Evolutionary conservation across 2,329 filamentous ascomycete genomes (phyloP), one percentile per base, ranked within the genome.

Genomic region (Phaeosphaeriaceae sp.): DNA sequence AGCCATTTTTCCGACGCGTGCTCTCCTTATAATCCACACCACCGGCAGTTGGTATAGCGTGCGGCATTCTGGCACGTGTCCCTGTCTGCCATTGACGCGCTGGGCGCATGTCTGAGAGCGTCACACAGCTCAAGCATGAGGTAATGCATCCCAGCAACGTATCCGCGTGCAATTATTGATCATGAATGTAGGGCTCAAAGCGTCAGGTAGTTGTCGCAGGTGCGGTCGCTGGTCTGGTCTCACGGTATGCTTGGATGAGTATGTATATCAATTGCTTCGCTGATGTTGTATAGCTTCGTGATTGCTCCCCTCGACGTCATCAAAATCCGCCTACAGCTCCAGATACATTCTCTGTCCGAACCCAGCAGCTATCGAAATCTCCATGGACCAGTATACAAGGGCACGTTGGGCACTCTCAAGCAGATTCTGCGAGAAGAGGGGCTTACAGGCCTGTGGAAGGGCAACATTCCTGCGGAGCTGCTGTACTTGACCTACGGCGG

Each of bases 251-350:
- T n/a, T n/a, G 31, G 31, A 36, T 36, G 3, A 7, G 31, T 36
- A 36, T 11, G 3, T 36, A 36, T 13, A 7, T 7, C 7, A 11
- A 36, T 15, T 15, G 13, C 36, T 15, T 9, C 20, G 21, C 44
- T 47, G n/a, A 10, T 48, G 20, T 19, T 24, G 46, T 42, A 19
- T 24, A 93, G 91, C 76, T 98, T 99, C 83, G 87, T 95, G 73
- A 90, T 98, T 75, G 92, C 95, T 19, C 95, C 95, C 53, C 90
- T 99, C 66, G 95, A 99, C 78, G 95, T 99, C 62, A 88, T 98
- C 80, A 98, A 99, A 83, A 99, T 99, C 80, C 91, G 95, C 48
- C 89, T 98, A 47, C 95, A 99, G 77, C 88, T 99, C 19, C 95
- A 98, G 78, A 87, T 91, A 46, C 91, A 96, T 80, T 93, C 92